phyloP scores from a whole-genome alignment of 441 rosid genomes.

The Euphorbia schlechtendalii region DNA sequence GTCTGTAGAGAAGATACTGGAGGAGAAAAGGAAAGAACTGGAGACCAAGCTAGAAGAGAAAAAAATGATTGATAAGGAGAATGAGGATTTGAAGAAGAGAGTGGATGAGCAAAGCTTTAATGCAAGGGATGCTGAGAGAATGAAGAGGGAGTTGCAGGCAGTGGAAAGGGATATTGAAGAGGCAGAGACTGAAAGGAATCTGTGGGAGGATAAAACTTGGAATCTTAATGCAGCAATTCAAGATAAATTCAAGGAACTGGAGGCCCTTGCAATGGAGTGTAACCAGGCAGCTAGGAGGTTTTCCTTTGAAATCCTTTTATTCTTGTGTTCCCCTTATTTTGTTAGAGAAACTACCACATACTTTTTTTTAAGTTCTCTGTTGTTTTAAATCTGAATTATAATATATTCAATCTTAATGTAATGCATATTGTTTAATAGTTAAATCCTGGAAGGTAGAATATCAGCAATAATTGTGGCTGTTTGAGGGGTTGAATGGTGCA shows the following conservation, averaged over 20 bases:
- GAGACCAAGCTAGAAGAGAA: constrained; percentile 54
- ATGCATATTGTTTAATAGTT: not conserved
- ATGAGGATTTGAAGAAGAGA: constrained; percentile 62
- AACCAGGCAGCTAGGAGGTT: constrained; percentile 74
- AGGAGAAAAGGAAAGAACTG: constrained; percentile 55
- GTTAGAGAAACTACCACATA: not conserved
- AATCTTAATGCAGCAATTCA: constrained; percentile 46
- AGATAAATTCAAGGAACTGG: constrained; percentile 61
- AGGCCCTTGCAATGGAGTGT: constrained; percentile 57
- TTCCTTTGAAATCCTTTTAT: constrained; percentile 2
- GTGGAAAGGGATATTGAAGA: constrained; percentile 77
- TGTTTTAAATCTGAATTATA: not conserved
- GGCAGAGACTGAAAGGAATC: constrained; percentile 55
- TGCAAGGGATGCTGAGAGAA: constrained; percentile 80
- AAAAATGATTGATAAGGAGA: constrained; percentile 50
- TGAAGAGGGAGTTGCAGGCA: constrained; percentile 81
- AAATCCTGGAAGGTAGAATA: not conserved
- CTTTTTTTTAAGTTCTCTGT: not conserved
- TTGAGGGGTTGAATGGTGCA: not conserved
- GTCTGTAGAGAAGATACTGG: constrained; percentile 38
- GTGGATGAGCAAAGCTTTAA: constrained; percentile 69
- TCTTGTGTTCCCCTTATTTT: not conserved
- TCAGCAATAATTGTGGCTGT: not conserved
- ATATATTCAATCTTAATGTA: not conserved
- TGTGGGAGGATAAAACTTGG: constrained; percentile 84